phyloP scores from a whole-genome alignment of 2,329 filamentous ascomycete species.

The Penicillium sp. region DNA sequence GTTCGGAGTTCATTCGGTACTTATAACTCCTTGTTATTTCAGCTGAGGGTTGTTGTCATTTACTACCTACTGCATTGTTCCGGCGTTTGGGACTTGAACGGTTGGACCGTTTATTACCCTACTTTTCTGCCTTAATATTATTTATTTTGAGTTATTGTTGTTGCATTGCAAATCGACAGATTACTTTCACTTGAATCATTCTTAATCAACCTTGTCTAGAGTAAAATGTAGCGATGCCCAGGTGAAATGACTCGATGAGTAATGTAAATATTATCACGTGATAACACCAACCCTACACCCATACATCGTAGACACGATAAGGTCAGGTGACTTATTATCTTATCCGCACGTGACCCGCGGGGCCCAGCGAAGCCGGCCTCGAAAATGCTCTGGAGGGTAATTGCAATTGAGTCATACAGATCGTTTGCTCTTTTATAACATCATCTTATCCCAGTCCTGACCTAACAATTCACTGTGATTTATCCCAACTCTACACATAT shows the following conservation, averaged over 20 bases:
- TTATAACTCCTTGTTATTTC: slow-evolving; percentile 11
- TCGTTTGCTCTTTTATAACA: background rate
- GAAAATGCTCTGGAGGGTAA: slow-evolving; percentile 10
- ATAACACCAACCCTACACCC: background rate
- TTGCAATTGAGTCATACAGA: slow-evolving; percentile 15
- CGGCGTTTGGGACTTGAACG: slow-evolving; percentile 24
- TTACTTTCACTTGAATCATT: background rate
- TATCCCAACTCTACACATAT: background rate
- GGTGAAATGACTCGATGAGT: background rate
- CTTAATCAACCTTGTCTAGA: background rate
- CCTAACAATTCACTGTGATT: background rate
- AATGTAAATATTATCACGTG: background rate
- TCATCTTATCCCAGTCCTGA: background rate
- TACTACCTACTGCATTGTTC: slow-evolving; percentile 27
- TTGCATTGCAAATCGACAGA: background rate
- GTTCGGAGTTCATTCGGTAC: slow-evolving; percentile 11
- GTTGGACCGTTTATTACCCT: slow-evolving; percentile 1
- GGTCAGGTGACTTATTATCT: slow-evolving; percentile 4
- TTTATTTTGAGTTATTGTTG: background rate
- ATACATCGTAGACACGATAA: background rate
- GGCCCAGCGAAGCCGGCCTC: slow-evolving; percentile 10
- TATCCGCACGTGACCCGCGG: slow-evolving; percentile 21
- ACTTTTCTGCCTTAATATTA: background rate
- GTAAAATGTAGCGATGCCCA: background rate
- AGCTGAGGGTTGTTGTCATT: slow-evolving; percentile 20